phyloP scores from a whole-genome alignment of 208 protist genomes.

The Acanthamoeba healyi region DNA sequence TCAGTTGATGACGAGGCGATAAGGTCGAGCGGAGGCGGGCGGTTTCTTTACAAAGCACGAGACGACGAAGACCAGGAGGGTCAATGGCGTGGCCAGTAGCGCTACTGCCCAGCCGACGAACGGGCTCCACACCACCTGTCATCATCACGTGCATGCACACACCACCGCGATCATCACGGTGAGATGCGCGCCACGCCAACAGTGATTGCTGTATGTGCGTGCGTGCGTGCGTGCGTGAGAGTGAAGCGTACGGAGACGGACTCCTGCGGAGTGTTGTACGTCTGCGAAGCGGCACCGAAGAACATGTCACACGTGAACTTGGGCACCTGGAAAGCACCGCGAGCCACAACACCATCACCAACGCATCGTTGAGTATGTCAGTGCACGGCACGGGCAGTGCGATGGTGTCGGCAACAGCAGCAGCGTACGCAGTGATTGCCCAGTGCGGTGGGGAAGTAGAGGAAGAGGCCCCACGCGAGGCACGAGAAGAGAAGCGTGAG shows the following conservation, averaged over 20 bases:
- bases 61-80: background rate
- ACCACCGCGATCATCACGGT: too few relatives aligned
- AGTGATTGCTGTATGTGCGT: too few relatives aligned
- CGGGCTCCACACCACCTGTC: constrained; percentile 9
- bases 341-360: too few relatives aligned
- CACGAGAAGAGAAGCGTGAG: constrained; percentile 12
- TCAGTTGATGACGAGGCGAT: constrained; percentile 19
- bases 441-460: constrained; percentile 37
- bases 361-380: background rate
- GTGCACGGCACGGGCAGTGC: too few relatives aligned
- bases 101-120: background rate
- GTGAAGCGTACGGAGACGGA: background rate
- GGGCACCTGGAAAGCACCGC: background rate
- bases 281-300: background rate
- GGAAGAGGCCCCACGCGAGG: constrained; percentile 46
- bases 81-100: background rate
- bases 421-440: constrained; percentile 39
- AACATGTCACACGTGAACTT: constrained; percentile 18
- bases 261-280: background rate
- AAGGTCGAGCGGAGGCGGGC: background rate
- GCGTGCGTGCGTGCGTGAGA: background rate
- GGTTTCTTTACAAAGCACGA: constrained; percentile 20
- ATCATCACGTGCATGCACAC: background rate
- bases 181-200: too few relatives aligned
- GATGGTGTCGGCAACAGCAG: too few relatives aligned